Conservation (phyloP, 2,329 filamentous ascomycete genomes). For the Microcyclosporella mali region DNA sequence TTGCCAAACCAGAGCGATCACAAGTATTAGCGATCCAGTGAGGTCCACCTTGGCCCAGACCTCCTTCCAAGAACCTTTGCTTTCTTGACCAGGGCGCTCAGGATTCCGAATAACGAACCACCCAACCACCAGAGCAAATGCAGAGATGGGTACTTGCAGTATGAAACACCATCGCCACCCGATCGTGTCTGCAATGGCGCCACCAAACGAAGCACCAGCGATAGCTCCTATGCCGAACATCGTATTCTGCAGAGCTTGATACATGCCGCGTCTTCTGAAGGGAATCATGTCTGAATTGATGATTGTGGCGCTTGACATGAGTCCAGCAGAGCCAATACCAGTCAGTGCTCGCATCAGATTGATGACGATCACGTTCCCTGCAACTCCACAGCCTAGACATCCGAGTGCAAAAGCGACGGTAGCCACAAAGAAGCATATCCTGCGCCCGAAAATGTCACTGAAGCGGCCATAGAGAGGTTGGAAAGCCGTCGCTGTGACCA, state of each 20-base stretch:
- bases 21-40: conserved; percentile 51
- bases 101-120: conserved; percentile 49
- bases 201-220: conserved; percentile 45
- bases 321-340: conserved; percentile 28
- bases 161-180: conserved; percentile 51
- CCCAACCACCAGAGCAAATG: conserved; percentile 50
- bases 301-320: conserved; percentile 32
- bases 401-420: conserved; percentile 29
- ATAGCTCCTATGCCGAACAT: conserved; percentile 58
- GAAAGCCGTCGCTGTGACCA: conserved; percentile 56
- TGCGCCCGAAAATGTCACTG: conserved; percentile 39
- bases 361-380: conserved; percentile 21
- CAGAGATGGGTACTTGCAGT: conserved; percentile 55
- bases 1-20: conserved; percentile 53
- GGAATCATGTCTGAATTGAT: conserved; percentile 59
- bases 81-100: conserved; percentile 14
- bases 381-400: conserved; percentile 29
- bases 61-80: conserved; percentile 24
- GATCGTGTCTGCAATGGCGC: conserved; percentile 39
- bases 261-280: conserved; percentile 51
- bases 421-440: conserved; percentile 36
- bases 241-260: conserved; percentile 56
- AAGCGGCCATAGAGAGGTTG: conserved; percentile 56
- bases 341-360: conserved; percentile 28
- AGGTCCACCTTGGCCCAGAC: conserved; percentile 55